Base-by-base conservation (phyloP, 1,139 yeast genomes). In the Lodderomyces elongisporus region DNA sequence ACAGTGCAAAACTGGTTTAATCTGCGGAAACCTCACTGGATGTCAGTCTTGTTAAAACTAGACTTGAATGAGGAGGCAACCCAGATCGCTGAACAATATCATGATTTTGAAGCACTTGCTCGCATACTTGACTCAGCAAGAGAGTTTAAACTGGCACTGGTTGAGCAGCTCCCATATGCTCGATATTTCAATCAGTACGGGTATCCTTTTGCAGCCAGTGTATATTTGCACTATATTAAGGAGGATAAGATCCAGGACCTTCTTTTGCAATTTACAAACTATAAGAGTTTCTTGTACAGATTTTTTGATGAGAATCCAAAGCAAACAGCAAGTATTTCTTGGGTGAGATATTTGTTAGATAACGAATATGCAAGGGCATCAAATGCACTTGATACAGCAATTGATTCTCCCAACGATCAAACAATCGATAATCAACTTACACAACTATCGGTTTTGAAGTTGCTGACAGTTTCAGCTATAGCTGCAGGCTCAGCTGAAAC, bases 371-470 rank as follows among this genome's bases (percentile, higher is more conserved):
- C 39, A 3, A 48, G 54, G 3, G 91, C 89, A 0, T 64, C 81
- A 1, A 47, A 54, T 6, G 62, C 70, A 0, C 58, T 85, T 17
- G 45, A 53, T 4, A 66, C 76, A 5, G 67, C 74, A 3, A 7
- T 13, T 24, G 48, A 58, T 14, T 47, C 52, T 14, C 17, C 17
- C 15, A 28, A 35, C 2, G 65, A 62, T 15, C 77, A 71, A 14
- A 54, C 60, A 10, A 61, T 74, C 32, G 62, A 59, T 6, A 70
- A 70, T 45, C 73, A 72, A 47, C 75, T 71, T 43, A 52, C 83
- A 25, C 78, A 80, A 44, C 66, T 79, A 41, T 81, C 88, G 31
- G 61, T 87, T 36, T 89, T 94, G 4, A 87, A 85, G 52, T 57
- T 87, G 24, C 51, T 74, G 0, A 54, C 61, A 1, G 46, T 66